phyloP scores from a whole-genome alignment of 495 filamentous ascomycete genomes.

The Melanomma pulvis-pyrius region DNA sequence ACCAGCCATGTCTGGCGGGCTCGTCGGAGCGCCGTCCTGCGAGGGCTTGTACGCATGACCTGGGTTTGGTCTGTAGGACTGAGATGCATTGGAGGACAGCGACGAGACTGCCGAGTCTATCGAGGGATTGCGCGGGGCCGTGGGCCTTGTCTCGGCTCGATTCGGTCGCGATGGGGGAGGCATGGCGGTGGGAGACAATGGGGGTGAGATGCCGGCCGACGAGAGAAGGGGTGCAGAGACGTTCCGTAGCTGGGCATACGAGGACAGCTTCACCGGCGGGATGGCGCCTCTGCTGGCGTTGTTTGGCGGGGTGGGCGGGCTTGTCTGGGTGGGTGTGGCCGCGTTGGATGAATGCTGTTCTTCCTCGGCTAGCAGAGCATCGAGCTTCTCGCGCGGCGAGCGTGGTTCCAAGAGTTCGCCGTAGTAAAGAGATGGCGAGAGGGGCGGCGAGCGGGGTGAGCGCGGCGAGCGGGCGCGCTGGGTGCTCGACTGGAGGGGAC shows the following conservation, averaged over 20 bases:
- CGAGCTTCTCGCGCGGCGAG: constrained; percentile 42
- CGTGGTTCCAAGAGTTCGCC: constrained; percentile 38
- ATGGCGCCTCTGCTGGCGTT: constrained; percentile 15
- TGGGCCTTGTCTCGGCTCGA: constrained; percentile 46
- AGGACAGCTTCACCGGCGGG: constrained; percentile 17
- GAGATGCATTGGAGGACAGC: constrained; percentile 66
- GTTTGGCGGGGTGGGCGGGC: constrained; percentile 10
- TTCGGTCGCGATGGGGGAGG: constrained; percentile 37
- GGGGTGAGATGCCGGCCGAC: constrained; percentile 37
- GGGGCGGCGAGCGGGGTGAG: constrained; percentile 13
- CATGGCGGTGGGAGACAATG: constrained; percentile 40
- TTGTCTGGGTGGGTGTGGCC: constrained; percentile 21
- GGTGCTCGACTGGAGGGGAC: constrained; percentile 23
- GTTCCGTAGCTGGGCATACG: constrained; percentile 42
- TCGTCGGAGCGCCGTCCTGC: constrained; percentile 33
- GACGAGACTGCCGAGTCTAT: constrained; percentile 94
- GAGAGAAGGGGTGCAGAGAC: constrained; percentile 41
- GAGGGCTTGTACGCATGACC: constrained; percentile 66
- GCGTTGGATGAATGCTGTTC: constrained; percentile 8
- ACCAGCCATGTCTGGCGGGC: constrained; percentile 43
- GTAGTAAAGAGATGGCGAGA: constrained; percentile 15
- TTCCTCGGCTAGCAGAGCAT: constrained; percentile 41
- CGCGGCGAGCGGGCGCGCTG: constrained; percentile 17
- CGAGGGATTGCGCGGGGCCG: constrained; percentile 77
- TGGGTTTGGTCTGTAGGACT: constrained; percentile 56